phyloP scores from a whole-genome alignment of 306 rosid genomes.

The Cicer bijugum region DNA sequence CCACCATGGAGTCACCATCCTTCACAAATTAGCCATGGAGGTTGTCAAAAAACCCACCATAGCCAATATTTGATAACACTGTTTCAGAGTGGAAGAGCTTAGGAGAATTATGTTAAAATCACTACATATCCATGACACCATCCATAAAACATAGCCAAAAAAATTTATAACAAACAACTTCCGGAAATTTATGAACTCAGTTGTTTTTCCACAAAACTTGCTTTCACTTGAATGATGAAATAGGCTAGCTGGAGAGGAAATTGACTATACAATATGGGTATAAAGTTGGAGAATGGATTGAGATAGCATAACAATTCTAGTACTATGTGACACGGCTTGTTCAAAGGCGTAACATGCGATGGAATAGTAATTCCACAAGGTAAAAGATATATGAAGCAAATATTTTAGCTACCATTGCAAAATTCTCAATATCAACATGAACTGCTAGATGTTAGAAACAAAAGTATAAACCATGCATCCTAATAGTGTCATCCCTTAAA shows the following conservation, averaged over 20 bases:
- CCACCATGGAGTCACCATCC: too few species aligned
- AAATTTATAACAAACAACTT: neutral
- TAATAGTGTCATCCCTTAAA: neutral
- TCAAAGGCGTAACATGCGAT: constrained; percentile 15
- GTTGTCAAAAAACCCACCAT: too few species aligned
- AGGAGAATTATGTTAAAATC: constrained; percentile 6
- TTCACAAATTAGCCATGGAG: too few species aligned
- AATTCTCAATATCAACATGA: neutral
- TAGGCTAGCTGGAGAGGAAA: neutral
- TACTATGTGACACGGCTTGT: neutral
- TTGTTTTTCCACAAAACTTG: constrained; percentile 7
- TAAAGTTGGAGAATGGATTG: constrained; percentile 25
- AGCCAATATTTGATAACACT: too few species aligned
- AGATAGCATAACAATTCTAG: constrained; percentile 10
- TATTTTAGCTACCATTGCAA: constrained; percentile 11
- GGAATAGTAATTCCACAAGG: constrained; percentile 12
- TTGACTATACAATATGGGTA: constrained; percentile 32
- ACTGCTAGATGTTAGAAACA: neutral
- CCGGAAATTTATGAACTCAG: neutral
- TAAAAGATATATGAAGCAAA: constrained; percentile 4
- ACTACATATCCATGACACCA: neutral
- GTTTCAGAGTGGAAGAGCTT: neutral
- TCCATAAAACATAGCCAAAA: neutral
- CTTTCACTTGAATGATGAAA: constrained; percentile 7
- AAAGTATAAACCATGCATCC: neutral